Percentiles rank a stretch among this genome's conserved stretches.
Conservation (phyloP, 371 early-diverging fungal species). For the Rhizomucor pusillus region DNA sequence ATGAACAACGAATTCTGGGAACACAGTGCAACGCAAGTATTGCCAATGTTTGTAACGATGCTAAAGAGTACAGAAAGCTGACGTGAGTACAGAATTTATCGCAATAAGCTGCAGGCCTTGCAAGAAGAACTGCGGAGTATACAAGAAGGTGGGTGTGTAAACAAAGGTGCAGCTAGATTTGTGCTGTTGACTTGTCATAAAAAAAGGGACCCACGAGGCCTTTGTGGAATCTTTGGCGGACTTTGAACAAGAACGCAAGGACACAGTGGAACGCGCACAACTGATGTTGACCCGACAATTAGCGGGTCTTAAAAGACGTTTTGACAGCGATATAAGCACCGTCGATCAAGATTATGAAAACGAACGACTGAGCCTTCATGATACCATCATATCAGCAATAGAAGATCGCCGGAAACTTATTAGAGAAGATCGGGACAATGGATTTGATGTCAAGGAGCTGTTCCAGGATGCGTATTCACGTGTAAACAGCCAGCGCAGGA, state of each 20-base stretch:
- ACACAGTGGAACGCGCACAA: constrained; percentile 30
- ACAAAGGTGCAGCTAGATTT: neutral
- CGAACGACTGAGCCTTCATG: constrained; percentile 19
- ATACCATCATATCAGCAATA: constrained; percentile 32
- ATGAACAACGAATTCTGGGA: constrained; percentile 51
- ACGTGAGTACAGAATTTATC: constrained; percentile 20
- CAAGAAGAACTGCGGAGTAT: constrained; percentile 33
- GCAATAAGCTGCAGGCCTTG: constrained; percentile 22
- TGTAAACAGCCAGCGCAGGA: constrained; percentile 11
- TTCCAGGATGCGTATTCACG: constrained; percentile 20
- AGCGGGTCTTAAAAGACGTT: constrained; percentile 26
- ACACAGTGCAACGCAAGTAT: constrained; percentile 41
- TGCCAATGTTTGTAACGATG: neutral
- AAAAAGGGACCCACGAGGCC: constrained; percentile 34
- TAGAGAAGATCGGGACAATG: constrained; percentile 28
- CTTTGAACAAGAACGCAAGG: constrained; percentile 35
- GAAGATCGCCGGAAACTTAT: constrained; percentile 35
- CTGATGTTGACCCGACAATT: constrained; percentile 36
- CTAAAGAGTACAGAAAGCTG: no score
- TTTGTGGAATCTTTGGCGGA: constrained; percentile 41
- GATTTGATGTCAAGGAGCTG: constrained; percentile 12
- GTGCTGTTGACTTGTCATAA: constrained; percentile 5
- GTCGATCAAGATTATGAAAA: constrained; percentile 41
- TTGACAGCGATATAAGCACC: constrained; percentile 25
- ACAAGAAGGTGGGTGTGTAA: constrained; percentile 24